Evolutionary conservation across 148 eudicot species (phyloP), one percentile per base, ranked within the genome.

Genomic region (Hydrangea macrophylla): DNA sequence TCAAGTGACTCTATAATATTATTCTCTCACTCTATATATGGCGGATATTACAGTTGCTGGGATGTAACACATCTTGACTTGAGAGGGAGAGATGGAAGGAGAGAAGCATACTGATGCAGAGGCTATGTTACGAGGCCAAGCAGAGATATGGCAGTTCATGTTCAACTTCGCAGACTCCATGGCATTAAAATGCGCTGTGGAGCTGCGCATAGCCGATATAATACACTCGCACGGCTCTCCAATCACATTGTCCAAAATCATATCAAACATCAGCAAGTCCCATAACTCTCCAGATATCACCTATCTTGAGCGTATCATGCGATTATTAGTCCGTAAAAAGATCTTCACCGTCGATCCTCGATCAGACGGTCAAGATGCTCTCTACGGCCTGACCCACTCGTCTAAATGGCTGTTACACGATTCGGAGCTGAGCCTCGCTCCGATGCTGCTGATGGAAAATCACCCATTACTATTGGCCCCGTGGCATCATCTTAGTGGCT

Each of bases 151-250:
- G 39, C 45, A 58, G 28, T 67, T 33, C 70, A 24, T 70, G 33
- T 80, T 67, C 37, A 66, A 64, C 20, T 70, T 68, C 45, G 73
- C 36, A 2, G 82, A 82, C 31, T 74, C 86, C 75, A 79, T 82
- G 84, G 82, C n/a, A n/a, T n/a, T n/a, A n/a, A n/a, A n/a, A n/a
- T n/a, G n/a, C n/a, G n/a, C 72, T 11, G 74, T 85, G 35, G 77
- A 85, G 55, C 83, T 85, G 1, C 75, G 79, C 37, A 73, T 85
- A 10, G 78, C 76, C 13, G 82, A 85, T 44, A 85, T 80, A 35
- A 80, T 85, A 42, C 60, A 78, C 62, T 37, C 78, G 2, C 75
- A 75, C 24, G 78, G 71, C 28, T 24, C 26, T 26, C 83, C 86
- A 3, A 55, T 78, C 28, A 72, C 73, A 37, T 24, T 82, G 60